These are phyloP conservation scores for Postia placenta DNA, from an alignment of 768 basidiomycete species.

Conservation along the genomic window DNA sequence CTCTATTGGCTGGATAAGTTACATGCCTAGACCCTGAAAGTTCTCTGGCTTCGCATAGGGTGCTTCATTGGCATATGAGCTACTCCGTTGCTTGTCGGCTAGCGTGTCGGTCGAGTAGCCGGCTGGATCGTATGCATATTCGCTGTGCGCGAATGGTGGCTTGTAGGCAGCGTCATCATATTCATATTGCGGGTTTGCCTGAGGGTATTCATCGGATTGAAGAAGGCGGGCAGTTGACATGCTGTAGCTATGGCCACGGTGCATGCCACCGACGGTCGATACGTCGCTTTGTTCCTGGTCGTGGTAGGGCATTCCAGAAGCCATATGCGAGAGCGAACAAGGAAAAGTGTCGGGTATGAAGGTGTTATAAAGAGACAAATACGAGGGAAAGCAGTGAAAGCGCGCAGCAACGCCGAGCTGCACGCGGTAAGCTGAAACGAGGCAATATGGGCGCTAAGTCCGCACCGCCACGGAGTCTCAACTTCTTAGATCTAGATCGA, in stretches of 20 bases:
- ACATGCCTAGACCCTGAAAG: conserved; percentile 15
- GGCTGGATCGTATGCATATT: conserved; percentile 7
- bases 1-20: not conserved
- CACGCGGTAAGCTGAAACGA: not conserved
- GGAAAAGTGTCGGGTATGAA: not conserved
- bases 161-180: conserved; percentile 1
- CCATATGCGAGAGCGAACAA: not conserved
- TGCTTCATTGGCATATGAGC: conserved; percentile 4
- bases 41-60: conserved; percentile 1
- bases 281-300: conserved; percentile 1
- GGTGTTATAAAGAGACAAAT: not conserved
- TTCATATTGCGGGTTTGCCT: not conserved
- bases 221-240: conserved; percentile 1
- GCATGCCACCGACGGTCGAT: not conserved
- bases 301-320: conserved; percentile 2
- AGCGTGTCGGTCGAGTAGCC: conserved; percentile 1
- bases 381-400: not conserved
- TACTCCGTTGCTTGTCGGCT: conserved; percentile 10
- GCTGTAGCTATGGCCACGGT: conserved; percentile 4
- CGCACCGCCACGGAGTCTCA: conserved; percentile 1
- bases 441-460: not conserved
- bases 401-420: not conserved
- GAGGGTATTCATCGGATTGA: not conserved
- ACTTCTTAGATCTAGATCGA: not conserved
- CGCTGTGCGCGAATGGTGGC: not conserved